Conservation (phyloP, 345 rosid species). For the Noccaea caerulescens region DNA sequence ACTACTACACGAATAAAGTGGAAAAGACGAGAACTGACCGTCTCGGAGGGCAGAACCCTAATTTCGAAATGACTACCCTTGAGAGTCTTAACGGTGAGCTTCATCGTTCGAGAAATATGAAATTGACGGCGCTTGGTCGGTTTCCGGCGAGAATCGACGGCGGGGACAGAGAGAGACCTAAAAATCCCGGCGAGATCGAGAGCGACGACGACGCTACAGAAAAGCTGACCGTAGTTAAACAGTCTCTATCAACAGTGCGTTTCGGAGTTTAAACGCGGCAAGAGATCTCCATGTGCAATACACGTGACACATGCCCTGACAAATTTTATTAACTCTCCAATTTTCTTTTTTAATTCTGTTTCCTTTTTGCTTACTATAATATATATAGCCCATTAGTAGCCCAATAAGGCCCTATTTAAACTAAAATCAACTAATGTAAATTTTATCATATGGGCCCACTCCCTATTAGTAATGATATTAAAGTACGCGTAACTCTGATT, state of each 20-base stretch:
- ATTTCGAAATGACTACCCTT: conserved; percentile 96
- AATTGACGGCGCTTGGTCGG: conserved; percentile 28
- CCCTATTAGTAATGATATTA: not conserved
- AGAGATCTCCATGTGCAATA: conserved; percentile 38
- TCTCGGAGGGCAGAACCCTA: conserved; percentile 86
- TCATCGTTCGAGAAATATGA: conserved; percentile 52
- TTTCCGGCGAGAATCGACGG: conserved; percentile 18
- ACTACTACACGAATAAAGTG: not conserved
- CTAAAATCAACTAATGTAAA: not conserved
- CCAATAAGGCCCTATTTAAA: not conserved
- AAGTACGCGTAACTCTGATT: conserved; percentile 10
- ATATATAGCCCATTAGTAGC: conserved; percentile 17
- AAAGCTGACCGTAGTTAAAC: conserved; percentile 38
- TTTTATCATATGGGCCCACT: not conserved
- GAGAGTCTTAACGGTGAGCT: conserved; percentile 97
- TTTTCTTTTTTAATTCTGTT: not conserved
- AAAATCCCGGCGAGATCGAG: conserved; percentile 32
- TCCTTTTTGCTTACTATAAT: too few relatives aligned
- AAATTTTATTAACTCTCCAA: not conserved
- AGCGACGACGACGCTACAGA: conserved; percentile 30
- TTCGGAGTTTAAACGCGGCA: conserved; percentile 45
- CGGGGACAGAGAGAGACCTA: conserved; percentile 40
- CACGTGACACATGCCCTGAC: conserved; percentile 38
- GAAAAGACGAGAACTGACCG: conserved; percentile 55
- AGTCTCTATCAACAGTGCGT: conserved; percentile 28